Evolutionary conservation across 805 yeast species (phyloP), one percentile per base, ranked within the genome.

Genomic region (Tetrapisispora namnaoensis): DNA sequence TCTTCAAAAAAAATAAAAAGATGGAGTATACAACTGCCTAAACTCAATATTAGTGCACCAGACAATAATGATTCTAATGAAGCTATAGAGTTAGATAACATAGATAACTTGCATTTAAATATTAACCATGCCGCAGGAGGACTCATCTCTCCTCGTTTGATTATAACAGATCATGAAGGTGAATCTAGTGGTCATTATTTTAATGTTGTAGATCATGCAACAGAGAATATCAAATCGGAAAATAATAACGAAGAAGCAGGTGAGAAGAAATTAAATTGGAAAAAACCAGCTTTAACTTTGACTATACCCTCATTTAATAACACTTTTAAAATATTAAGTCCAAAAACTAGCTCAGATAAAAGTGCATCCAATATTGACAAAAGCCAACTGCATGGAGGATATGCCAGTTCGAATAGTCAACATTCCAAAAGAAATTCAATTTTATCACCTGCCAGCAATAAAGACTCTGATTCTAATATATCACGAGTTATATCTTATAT

Each of bases 401-500:
- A 18, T 11, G 14, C 30, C 2, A 42, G 44, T 3, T 45, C 48
- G 1, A 34, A 17, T 3, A 45, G 35, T 24, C 16, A 39, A 20
- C 20, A 38, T 45, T 45, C 48, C 18, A 45, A 38, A 34, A 27
- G 18, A 17, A 38, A 10, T 20, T 32, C 48, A 11, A 8, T 14
- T 4, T 3, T 16, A 20, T 24, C 46, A 30, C 11, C 42, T 6
- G 37, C 8, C 27, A 32, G 13, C 24, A 24, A 9, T 32, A 47
- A n/a, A 21, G 56, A 53, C 28, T 50, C 49, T 20, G 54, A 57
- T 5, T 58, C 59, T 2, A 53, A 58, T 36, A 55, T 65, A 13
- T 63, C 65, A 24, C 58, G 54, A 39, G 62, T 62, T 7, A 43
- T 62, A 18, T 62, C 68, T 1, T 55, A 54, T 30, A 55, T 65